These are phyloP conservation scores for Medicago lupulina DNA, from an alignment of 306 rosid species.

Conservation along the genomic window DNA sequence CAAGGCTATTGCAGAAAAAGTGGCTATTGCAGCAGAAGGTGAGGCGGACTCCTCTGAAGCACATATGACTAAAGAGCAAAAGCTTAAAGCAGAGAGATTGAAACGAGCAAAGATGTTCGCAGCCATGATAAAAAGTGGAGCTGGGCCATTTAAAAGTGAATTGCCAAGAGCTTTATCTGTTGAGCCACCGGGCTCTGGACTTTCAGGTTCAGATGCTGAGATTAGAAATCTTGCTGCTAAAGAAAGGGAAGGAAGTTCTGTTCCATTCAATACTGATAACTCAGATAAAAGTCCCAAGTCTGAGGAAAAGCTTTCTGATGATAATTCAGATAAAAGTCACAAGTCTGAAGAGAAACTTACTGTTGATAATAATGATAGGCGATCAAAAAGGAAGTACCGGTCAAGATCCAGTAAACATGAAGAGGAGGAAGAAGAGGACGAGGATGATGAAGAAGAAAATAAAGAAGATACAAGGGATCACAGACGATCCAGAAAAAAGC, in stretches of 20 bases:
- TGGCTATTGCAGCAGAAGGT: slow-evolving; percentile 69
- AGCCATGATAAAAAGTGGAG: slow-evolving; percentile 72
- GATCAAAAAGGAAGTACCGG: slow-evolving; percentile 66
- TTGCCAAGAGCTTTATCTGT: slow-evolving; percentile 53
- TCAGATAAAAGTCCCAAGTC: slow-evolving; percentile 53
- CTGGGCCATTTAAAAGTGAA: slow-evolving; percentile 60
- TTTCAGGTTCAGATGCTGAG: slow-evolving; percentile 62
- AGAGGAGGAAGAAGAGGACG: slow-evolving; percentile 47
- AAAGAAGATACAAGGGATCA: slow-evolving; percentile 48
- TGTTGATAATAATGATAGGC: slow-evolving; percentile 50
- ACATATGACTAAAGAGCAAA: slow-evolving; percentile 75
- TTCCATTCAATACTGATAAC: slow-evolving; percentile 57
- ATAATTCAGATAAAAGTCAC: slow-evolving; percentile 49
- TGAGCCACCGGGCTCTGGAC: slow-evolving; percentile 66
- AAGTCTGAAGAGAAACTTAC: slow-evolving; percentile 48
- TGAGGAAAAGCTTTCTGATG: slow-evolving; percentile 46
- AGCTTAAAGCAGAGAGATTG: slow-evolving; percentile 84
- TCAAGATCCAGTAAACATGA: slow-evolving; percentile 60
- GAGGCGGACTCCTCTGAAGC: slow-evolving; percentile 88
- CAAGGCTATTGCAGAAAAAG: slow-evolving; percentile 69
- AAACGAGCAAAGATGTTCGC: slow-evolving; percentile 90
- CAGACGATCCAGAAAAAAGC: slow-evolving; percentile 66
- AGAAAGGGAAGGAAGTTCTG: slow-evolving; percentile 83
- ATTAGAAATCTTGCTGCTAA: slow-evolving; percentile 48
- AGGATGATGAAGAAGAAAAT: slow-evolving; percentile 35